phyloP scores from a whole-genome alignment of 169 alveolate species.

The Cryptosporidium sp. region DNA sequence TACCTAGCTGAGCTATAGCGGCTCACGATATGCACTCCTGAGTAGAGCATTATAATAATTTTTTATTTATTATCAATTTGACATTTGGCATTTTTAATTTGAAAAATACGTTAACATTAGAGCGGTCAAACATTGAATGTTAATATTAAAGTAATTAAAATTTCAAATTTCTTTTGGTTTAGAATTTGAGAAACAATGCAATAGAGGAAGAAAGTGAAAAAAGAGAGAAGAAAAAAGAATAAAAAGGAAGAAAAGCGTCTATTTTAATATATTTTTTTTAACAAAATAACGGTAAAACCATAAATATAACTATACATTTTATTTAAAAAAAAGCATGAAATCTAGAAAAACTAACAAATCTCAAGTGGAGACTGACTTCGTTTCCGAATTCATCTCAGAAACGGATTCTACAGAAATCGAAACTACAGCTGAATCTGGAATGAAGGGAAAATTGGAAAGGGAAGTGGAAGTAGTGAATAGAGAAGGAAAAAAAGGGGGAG shows the following conservation, averaged over 20 bases:
- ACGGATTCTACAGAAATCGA: not conserved
- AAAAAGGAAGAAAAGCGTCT: too few relatives aligned
- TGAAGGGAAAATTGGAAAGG: not conserved
- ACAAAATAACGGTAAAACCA: too few relatives aligned
- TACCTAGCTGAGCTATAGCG: constrained; percentile 91
- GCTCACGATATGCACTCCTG: constrained; percentile 44
- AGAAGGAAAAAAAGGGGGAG: not conserved
- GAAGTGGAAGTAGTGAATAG: too few relatives aligned
- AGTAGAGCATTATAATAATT: not conserved
- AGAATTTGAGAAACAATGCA: not conserved
- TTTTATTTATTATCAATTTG: not conserved
- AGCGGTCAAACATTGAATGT: not conserved
- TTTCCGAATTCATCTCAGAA: constrained; percentile 2
- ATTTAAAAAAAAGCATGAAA: not conserved
- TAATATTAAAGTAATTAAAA: not conserved
- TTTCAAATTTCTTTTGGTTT: not conserved
- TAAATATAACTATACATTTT: too few relatives aligned
- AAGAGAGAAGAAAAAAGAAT: not conserved
- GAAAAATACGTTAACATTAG: not conserved
- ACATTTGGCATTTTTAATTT: not conserved
- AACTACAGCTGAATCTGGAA: not conserved
- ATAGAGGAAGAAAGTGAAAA: not conserved
- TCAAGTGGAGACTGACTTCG: not conserved
- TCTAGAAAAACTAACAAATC: not conserved
- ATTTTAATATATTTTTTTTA: too few relatives aligned